Percentiles rank a stretch among this genome's conserved stretches.
phyloP scores from a whole-genome alignment of 1,284 basidiomycete genomes.

The Rhizoctonia solani region DNA sequence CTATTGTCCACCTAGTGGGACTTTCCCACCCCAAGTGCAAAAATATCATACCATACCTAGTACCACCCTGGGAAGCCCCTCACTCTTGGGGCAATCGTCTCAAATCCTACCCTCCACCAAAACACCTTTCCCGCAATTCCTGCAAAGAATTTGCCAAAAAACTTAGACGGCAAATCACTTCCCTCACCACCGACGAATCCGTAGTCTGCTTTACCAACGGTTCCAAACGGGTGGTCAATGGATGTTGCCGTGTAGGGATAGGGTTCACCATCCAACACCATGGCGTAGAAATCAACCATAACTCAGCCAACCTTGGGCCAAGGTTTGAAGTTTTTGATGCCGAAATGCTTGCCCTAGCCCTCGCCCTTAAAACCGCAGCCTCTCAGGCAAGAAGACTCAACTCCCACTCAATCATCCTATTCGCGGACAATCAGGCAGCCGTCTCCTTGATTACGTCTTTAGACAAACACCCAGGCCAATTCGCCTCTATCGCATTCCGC shows the following conservation, averaged over 20 bases:
- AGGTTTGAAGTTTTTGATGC: neutral
- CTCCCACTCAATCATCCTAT: neutral
- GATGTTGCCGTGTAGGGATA: neutral
- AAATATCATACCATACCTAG: neutral
- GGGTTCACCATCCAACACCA: neutral
- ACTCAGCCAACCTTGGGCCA: neutral
- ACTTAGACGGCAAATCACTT: neutral
- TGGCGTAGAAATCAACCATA: neutral
- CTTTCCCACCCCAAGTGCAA: neutral
- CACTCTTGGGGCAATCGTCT: neutral
- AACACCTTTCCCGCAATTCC: neutral
- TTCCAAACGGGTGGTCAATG: neutral
- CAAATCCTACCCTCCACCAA: neutral
- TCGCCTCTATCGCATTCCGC: too few relatives aligned
- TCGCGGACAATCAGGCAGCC: neutral
- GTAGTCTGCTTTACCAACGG: neutral
- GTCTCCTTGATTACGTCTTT: neutral
- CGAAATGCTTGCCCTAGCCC: neutral
- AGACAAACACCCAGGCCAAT: neutral
- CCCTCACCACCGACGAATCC: neutral
- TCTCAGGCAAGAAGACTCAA: neutral
- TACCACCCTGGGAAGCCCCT: neutral
- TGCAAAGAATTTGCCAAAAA: neutral
- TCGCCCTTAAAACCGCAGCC: neutral
- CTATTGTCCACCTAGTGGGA: too few relatives aligned